A percentile compares a stretch with the other conserved stretches of the same genome.
Conservation (phyloP, 2,329 filamentous ascomycete species). For the Diatrype stigma region DNA sequence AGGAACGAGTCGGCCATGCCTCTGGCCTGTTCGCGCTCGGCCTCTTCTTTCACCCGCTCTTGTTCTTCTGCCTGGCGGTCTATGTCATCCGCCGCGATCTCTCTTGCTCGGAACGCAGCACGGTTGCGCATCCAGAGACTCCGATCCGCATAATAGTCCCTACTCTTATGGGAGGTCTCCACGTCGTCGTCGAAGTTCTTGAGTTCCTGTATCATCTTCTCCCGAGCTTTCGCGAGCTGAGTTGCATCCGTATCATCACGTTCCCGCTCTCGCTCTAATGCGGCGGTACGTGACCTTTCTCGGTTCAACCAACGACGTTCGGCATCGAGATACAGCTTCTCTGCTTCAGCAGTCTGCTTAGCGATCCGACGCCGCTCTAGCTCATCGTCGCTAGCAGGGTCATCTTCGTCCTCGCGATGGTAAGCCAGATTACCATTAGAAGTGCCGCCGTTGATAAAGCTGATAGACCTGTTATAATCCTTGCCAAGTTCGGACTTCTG, state of each 20-base stretch:
- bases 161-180: conserved; percentile 67
- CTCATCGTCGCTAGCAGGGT: conserved; percentile 82
- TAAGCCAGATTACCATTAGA: conserved; percentile 55
- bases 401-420: conserved; percentile 77
- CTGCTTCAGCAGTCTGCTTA: conserved; percentile 70
- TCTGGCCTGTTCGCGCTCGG: conserved; percentile 71
- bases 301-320: conserved; percentile 89
- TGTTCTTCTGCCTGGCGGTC: conserved; percentile 76
- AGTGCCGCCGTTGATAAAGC: conserved; percentile 76
- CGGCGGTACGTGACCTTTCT: conserved; percentile 77
- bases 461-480: conserved; percentile 56
- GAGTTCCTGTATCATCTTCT: conserved; percentile 67
- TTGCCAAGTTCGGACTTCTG: conserved; percentile 47
- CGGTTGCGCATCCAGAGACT: conserved; percentile 82
- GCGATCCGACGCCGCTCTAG: conserved; percentile 67
- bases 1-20: conserved; percentile 90
- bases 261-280: conserved; percentile 78
- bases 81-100: conserved; percentile 72
- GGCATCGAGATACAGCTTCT: conserved; percentile 78
- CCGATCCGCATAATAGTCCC: conserved; percentile 84
- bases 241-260: conserved; percentile 73
- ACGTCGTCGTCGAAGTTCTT: conserved; percentile 84
- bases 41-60: conserved; percentile 65
- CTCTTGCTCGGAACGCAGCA: conserved; percentile 65
- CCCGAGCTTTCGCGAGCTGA: conserved; percentile 57